These are phyloP conservation scores for Echeveria elegans DNA, from an alignment of 164 flowering plant species.

Conservation along the genomic window DNA sequence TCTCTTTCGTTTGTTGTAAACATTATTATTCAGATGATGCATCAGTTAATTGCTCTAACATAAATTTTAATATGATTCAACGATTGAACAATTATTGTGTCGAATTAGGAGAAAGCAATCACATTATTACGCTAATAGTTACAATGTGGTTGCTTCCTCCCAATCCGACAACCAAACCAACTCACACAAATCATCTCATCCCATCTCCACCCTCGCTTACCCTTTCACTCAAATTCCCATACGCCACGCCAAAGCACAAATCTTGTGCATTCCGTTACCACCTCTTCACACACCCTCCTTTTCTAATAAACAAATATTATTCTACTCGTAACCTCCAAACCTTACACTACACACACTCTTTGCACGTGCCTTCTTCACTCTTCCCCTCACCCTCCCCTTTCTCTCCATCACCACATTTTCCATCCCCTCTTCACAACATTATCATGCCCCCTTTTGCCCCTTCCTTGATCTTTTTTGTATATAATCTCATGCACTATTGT, in stretches of 20 bases:
- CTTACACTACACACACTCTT: constrained; percentile 25
- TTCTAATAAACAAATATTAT: neutral
- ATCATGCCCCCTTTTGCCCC: constrained; percentile 54
- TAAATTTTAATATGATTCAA: no score
- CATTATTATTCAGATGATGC: no score
- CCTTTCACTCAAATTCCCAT: constrained; percentile 25
- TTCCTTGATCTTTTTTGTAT: constrained; percentile 3
- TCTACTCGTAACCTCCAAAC: neutral
- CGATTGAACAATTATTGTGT: no score
- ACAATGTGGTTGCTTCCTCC: constrained; percentile 5
- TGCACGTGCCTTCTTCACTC: constrained; percentile 38
- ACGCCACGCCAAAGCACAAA: constrained; percentile 60
- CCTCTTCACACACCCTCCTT: neutral
- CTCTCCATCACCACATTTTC: no score
- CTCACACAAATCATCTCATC: neutral
- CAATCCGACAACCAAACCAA: constrained; percentile 7
- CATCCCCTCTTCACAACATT: constrained; percentile 68
- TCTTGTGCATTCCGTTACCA: constrained; percentile 34
- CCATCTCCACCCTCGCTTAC: neutral
- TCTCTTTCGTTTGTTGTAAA: no score
- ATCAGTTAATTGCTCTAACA: no score
- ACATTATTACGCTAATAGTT: no score
- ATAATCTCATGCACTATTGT: neutral
- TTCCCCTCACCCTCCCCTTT: constrained; percentile 20
- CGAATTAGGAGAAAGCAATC: no score